Percentiles rank a stretch among this genome's conserved stretches.
Conservation (phyloP, 2,329 filamentous ascomycete genomes). For the Fusarium verrucosum region DNA sequence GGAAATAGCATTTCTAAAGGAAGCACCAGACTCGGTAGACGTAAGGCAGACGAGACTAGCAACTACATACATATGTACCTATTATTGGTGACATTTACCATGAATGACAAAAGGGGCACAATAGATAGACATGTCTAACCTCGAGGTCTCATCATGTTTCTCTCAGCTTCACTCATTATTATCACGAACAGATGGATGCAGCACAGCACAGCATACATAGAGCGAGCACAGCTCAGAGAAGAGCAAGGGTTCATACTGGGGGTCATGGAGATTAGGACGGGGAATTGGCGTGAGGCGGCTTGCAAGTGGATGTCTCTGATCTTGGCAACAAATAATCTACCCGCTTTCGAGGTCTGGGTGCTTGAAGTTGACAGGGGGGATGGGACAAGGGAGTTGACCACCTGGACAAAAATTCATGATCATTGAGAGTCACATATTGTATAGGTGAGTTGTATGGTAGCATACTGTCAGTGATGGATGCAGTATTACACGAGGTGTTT, state of each 20-base stretch:
- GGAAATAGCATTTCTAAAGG: slow-evolving; percentile 5
- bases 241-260: slow-evolving; percentile 12
- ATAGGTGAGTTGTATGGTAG: not conserved
- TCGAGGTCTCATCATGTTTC: not conserved
- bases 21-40: slow-evolving; percentile 8
- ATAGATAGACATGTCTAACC: slow-evolving; percentile 22
- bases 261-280: slow-evolving; percentile 34
- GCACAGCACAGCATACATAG: slow-evolving; percentile 5
- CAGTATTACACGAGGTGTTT: not conserved
- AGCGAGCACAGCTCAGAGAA: not conserved
- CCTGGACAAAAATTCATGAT: slow-evolving; percentile 17
- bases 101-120: slow-evolving; percentile 17
- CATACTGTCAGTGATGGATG: not conserved
- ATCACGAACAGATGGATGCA: not conserved
- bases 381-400: slow-evolving; percentile 13
- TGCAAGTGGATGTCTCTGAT: slow-evolving; percentile 19
- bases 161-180: not conserved
- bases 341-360: slow-evolving; percentile 19
- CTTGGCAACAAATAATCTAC: slow-evolving; percentile 24
- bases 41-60: not conserved
- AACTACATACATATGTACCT: no score
- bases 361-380: slow-evolving; percentile 18
- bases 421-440: not conserved
- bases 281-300: slow-evolving; percentile 34
- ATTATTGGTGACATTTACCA: slow-evolving; percentile 1